Percentiles rank a stretch among this genome's conserved stretches.
Evolutionary conservation across 352 stramenopile species (phyloP).

Genomic region (Phytopythium boreale): DNA sequence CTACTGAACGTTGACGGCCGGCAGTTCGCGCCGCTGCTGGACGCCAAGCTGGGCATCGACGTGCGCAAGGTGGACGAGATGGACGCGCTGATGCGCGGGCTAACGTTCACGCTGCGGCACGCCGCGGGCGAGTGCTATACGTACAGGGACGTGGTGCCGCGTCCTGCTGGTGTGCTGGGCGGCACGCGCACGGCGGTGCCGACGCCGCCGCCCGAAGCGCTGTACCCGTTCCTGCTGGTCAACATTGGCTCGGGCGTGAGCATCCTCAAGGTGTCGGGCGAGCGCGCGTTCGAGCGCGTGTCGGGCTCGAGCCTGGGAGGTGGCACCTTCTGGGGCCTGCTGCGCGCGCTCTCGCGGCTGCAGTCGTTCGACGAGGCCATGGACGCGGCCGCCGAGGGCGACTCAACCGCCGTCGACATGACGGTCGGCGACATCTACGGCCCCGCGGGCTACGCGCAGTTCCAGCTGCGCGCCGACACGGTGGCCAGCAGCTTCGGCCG

Average conservation of each 20-base stretch:
- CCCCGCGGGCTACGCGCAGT: slow-evolving; percentile 79
- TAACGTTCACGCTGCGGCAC: slow-evolving; percentile 95
- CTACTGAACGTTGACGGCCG: not conserved
- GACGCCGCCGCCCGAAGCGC: slow-evolving; percentile 36
- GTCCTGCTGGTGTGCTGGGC: slow-evolving; percentile 50
- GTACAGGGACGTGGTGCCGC: slow-evolving; percentile 79
- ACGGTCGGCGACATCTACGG: slow-evolving; percentile 99
- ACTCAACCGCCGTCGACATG: slow-evolving; percentile 90
- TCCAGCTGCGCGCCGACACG: slow-evolving; percentile 76
- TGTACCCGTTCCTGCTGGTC: slow-evolving; percentile 97
- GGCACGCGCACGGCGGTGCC: slow-evolving; percentile 63
- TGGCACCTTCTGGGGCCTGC: slow-evolving; percentile 97
- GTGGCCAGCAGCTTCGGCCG: slow-evolving; percentile 98
- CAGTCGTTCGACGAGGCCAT: slow-evolving; percentile 79
- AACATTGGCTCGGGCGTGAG: slow-evolving; percentile 98
- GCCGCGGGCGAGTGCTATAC: slow-evolving; percentile 96
- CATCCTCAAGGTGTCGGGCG: slow-evolving; percentile 92
- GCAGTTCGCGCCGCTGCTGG: slow-evolving; percentile 77
- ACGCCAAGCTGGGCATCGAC: slow-evolving; percentile 89
- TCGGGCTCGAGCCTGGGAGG: slow-evolving; percentile 96
- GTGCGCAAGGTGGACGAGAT: slow-evolving; percentile 96
- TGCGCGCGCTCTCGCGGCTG: slow-evolving; percentile 88
- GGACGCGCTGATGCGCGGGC: slow-evolving; percentile 94
- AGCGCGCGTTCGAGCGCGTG: slow-evolving; percentile 92
- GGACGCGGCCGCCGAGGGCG: slow-evolving; percentile 59